These are phyloP conservation scores for Diplodia intermedia DNA, from an alignment of 2,329 filamentous ascomycete genomes.

Conservation along the genomic window DNA sequence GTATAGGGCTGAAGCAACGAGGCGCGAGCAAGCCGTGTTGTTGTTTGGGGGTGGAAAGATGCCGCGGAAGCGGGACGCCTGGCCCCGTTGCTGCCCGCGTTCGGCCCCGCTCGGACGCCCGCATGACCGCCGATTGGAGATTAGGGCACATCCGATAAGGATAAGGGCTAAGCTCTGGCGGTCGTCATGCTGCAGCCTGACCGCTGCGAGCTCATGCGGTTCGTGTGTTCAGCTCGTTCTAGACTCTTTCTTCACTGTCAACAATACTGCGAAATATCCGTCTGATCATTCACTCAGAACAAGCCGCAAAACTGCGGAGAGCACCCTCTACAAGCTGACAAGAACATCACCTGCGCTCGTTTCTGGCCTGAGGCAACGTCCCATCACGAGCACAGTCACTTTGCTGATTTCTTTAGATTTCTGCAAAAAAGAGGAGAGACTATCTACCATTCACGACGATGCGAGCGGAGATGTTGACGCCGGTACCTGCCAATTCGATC, in stretches of 20 bases:
- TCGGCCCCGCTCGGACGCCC: slow-evolving; percentile 7
- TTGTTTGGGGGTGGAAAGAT: slow-evolving; percentile 30
- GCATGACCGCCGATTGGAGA: slow-evolving; percentile 11
- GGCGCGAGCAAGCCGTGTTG: slow-evolving; percentile 5
- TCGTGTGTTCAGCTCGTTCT: slow-evolving; percentile 1
- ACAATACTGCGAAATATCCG: neutral
- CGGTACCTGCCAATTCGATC: neutral
- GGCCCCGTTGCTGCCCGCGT: slow-evolving; percentile 12
- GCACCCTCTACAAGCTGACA: neutral
- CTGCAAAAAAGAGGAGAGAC: neutral
- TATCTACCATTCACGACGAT: slow-evolving; percentile 24
- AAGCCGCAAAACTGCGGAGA: neutral
- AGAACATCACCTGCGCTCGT: neutral
- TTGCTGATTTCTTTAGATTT: neutral
- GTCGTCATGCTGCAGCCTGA: neutral
- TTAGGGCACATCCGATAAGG: slow-evolving; percentile 26
- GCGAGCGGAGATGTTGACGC: slow-evolving; percentile 19
- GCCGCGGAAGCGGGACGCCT: slow-evolving; percentile 28
- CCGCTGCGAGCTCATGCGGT: neutral
- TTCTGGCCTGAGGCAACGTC: neutral
- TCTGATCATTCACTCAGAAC: neutral
- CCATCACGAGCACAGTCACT: neutral
- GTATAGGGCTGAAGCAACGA: slow-evolving; percentile 1
- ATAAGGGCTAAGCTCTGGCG: slow-evolving; percentile 19
- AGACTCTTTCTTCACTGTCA: neutral